Percentiles rank a stretch among this genome's conserved stretches.
Conservation (phyloP, 352 stramenopile genomes). For the Phytophthora sojae region DNA sequence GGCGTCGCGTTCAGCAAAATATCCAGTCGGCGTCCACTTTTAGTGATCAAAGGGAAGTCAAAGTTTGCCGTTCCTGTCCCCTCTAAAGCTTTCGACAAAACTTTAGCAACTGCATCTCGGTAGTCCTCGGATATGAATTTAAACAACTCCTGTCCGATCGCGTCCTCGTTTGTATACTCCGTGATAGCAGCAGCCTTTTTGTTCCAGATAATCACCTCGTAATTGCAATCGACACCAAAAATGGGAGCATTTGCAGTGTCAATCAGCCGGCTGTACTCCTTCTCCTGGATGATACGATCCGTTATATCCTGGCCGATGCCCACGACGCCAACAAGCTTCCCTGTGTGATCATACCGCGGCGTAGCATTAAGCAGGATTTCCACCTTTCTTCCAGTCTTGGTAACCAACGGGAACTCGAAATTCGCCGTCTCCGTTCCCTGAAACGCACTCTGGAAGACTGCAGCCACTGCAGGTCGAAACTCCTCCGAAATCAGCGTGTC, state of each 20-base stretch:
- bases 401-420: constrained; percentile 67
- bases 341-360: constrained; percentile 55
- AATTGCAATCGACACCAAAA: constrained; percentile 70
- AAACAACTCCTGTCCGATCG: constrained; percentile 68
- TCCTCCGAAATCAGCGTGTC: constrained; percentile 75
- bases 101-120: constrained; percentile 59
- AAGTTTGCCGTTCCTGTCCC: constrained; percentile 74
- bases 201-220: constrained; percentile 88
- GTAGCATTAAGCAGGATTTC: constrained; percentile 65
- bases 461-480: constrained; percentile 48
- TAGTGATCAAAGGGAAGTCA: constrained; percentile 78
- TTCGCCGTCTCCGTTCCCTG: constrained; percentile 63
- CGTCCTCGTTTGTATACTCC: constrained; percentile 87
- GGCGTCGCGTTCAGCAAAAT: constrained; percentile 72
- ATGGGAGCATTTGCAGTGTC: constrained; percentile 77
- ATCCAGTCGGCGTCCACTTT: constrained; percentile 54
- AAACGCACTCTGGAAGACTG: constrained; percentile 61
- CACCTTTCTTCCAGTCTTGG: constrained; percentile 60
- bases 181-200: constrained; percentile 85
- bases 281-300: constrained; percentile 66
- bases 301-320: constrained; percentile 72
- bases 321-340: constrained; percentile 60
- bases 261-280: constrained; percentile 71
- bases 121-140: constrained; percentile 77
- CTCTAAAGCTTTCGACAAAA: constrained; percentile 63